These are phyloP conservation scores for Adenanthera pavonina DNA, from an alignment of 306 rosid genomes.

Conservation along the genomic window DNA sequence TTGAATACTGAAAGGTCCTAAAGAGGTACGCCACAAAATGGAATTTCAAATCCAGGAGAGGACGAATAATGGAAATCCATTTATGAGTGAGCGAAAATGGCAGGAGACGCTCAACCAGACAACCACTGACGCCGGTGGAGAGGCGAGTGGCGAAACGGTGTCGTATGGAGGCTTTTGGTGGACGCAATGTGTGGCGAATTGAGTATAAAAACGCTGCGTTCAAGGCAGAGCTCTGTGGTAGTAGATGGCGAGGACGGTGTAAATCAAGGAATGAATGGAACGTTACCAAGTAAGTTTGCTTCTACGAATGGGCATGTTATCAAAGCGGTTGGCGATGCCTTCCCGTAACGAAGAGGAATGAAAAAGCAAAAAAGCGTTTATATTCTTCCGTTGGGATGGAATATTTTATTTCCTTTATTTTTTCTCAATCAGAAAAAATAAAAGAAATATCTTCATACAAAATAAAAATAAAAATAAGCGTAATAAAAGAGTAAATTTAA, in stretches of 20 bases:
- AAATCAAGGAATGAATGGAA: not conserved
- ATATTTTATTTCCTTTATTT: not conserved
- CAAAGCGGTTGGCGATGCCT: constrained; percentile 39
- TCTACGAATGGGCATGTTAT: not conserved
- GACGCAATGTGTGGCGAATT: not conserved
- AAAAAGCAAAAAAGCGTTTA: not conserved
- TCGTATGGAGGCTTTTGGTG: constrained; percentile 37
- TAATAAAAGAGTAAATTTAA: too few relatives aligned
- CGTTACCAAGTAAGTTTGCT: not conserved
- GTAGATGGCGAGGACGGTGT: constrained; percentile 33
- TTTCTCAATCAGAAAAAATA: too few relatives aligned
- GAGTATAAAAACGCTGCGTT: constrained; percentile 34
- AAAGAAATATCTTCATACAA: too few relatives aligned
- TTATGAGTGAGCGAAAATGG: constrained; percentile 17
- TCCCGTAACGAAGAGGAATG: constrained; percentile 41
- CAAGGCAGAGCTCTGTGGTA: not conserved
- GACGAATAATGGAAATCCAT: constrained; percentile 37
- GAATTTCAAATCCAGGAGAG: constrained; percentile 15
- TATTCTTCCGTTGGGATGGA: not conserved
- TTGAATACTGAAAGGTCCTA: not conserved
- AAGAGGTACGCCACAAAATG: constrained; percentile 1
- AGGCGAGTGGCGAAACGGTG: constrained; percentile 34
- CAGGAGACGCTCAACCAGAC: constrained; percentile 2
- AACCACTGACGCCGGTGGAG: constrained; percentile 29
- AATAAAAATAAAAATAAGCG: too few relatives aligned